These are phyloP conservation scores for Striga asiatica DNA, from an alignment of 257 asterid genomes.

Conservation along the genomic window DNA sequence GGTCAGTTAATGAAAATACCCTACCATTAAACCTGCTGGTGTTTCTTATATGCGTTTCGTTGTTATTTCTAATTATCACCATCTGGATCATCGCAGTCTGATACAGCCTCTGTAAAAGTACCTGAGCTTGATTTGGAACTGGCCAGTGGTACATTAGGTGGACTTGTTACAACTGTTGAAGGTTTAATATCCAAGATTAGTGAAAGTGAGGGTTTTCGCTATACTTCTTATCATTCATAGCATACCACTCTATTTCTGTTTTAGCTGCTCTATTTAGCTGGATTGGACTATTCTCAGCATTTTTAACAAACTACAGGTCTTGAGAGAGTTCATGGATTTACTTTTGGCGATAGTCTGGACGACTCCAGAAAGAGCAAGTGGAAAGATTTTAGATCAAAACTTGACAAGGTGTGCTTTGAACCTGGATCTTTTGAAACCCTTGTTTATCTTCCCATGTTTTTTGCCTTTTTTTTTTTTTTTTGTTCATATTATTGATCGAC, in stretches of 20 bases:
- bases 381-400: conserved; percentile 57
- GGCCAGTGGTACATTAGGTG: conserved; percentile 83
- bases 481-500: too few species aligned
- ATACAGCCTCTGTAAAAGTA: conserved; percentile 64
- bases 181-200: conserved; percentile 77
- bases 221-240: neutral
- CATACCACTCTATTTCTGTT: neutral
- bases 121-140: conserved; percentile 92
- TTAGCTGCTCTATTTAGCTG: neutral
- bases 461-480: too few species aligned
- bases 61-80: conserved; percentile 13
- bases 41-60: neutral
- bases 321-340: conserved; percentile 75
- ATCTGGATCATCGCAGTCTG: conserved; percentile 47
- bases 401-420: conserved; percentile 87
- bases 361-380: conserved; percentile 54
- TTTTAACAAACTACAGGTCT: conserved; percentile 48
- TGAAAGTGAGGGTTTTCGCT: conserved; percentile 47
- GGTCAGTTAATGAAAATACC: neutral
- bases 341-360: conserved; percentile 86
- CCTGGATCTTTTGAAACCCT: too few species aligned
- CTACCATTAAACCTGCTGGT: neutral
- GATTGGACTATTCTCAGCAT: neutral
- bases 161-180: conserved; percentile 88
- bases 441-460: too few species aligned